phyloP scores from a whole-genome alignment of 2,329 filamentous ascomycete genomes.

The Volutella citrinella region DNA sequence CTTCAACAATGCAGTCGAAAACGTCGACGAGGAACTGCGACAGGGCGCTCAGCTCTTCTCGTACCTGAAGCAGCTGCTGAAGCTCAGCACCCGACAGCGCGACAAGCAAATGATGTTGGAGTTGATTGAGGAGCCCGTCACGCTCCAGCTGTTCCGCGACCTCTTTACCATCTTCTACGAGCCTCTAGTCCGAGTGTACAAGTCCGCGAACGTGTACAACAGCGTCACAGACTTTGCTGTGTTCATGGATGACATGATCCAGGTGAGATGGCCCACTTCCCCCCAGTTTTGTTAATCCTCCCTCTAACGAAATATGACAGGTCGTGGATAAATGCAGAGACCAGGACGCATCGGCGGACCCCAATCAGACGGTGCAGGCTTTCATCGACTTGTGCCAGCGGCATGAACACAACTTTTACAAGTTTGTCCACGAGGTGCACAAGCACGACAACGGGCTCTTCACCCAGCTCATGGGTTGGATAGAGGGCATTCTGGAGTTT shows the following conservation, averaged over 20 bases:
- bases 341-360: slow-evolving; percentile 86
- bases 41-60: slow-evolving; percentile 91
- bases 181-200: slow-evolving; percentile 93
- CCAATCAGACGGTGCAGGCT: slow-evolving; percentile 95
- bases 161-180: slow-evolving; percentile 99
- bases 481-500: slow-evolving; percentile 93
- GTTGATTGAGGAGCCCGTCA: slow-evolving; percentile 95
- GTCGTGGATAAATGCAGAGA: slow-evolving; percentile 64
- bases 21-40: slow-evolving; percentile 82
- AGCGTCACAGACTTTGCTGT: slow-evolving; percentile 94
- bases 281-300: background rate
- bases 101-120: slow-evolving; percentile 98
- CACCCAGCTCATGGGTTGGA: slow-evolving; percentile 93
- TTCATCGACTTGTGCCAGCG: slow-evolving; percentile 96
- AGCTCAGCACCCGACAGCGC: slow-evolving; percentile 83
- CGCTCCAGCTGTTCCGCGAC: slow-evolving; percentile 90
- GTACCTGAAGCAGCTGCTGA: slow-evolving; percentile 89
- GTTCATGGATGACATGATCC: slow-evolving; percentile 91
- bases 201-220: slow-evolving; percentile 96
- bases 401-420: slow-evolving; percentile 97
- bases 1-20: slow-evolving; percentile 92
- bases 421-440: slow-evolving; percentile 97
- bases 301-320: slow-evolving; percentile 30
- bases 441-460: slow-evolving; percentile 96
- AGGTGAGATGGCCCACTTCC: slow-evolving; percentile 45